phyloP scores from a whole-genome alignment of 495 filamentous ascomycete species.

The Neurospora sp. region DNA sequence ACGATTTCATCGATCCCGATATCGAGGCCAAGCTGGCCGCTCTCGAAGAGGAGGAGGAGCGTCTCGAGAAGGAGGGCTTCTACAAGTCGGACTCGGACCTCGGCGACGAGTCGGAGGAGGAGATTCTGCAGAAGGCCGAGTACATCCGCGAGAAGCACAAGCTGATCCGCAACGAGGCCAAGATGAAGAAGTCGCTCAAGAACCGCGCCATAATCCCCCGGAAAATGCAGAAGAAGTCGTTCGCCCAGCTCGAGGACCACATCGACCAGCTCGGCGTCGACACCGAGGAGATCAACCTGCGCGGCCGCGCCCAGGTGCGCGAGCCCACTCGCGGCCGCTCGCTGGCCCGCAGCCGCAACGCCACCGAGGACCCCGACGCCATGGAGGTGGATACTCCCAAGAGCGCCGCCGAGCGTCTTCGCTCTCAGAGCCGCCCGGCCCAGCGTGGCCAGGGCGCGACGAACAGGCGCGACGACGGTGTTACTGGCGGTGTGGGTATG shows the following conservation, averaged over 20 bases:
- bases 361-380: conserved; percentile 49
- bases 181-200: conserved; percentile 89
- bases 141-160: conserved; percentile 86
- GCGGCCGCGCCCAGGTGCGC: conserved; percentile 55
- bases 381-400: conserved; percentile 74
- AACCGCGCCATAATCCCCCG: conserved; percentile 88
- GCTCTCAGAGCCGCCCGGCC: conserved; percentile 61
- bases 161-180: conserved; percentile 81
- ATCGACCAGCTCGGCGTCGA: conserved; percentile 81
- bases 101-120: conserved; percentile 76
- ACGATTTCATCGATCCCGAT: conserved; percentile 93
- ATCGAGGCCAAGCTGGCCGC: conserved; percentile 86
- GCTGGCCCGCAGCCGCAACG: conserved; percentile 33
- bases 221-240: conserved; percentile 58
- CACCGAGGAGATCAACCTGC: conserved; percentile 56
- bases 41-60: conserved; percentile 90
- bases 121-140: conserved; percentile 82
- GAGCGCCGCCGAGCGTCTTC: conserved; percentile 48
- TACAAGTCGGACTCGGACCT: conserved; percentile 55
- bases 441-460: conserved; percentile 58
- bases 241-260: conserved; percentile 74
- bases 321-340: conserved; percentile 51
- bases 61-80: conserved; percentile 73
- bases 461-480: conserved; percentile 78
- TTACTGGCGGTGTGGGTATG: conserved; percentile 30